Evolutionary conservation across 768 basidiomycete genomes (phyloP).

Genomic region (Calocybe gangraenosa): DNA sequence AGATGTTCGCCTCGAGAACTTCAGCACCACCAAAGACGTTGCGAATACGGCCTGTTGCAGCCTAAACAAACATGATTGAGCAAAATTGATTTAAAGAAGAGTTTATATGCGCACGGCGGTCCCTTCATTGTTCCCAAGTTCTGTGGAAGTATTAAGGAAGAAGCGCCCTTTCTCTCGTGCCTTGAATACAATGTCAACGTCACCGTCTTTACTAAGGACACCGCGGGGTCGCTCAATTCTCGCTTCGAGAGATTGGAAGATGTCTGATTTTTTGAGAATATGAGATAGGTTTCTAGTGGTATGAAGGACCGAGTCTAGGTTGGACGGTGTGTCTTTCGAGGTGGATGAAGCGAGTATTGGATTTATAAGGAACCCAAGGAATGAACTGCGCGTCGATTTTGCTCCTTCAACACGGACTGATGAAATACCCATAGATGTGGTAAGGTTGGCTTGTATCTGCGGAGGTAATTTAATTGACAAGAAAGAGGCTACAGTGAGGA

Average conservation of each 20-base stretch:
- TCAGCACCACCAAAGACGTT: slow-evolving; percentile 94
- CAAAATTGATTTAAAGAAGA: neutral
- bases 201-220: slow-evolving; percentile 47
- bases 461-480: neutral
- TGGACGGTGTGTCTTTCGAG: slow-evolving; percentile 19
- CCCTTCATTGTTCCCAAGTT: slow-evolving; percentile 91
- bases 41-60: slow-evolving; percentile 72
- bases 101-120: slow-evolving; percentile 65
- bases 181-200: slow-evolving; percentile 79
- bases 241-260: slow-evolving; percentile 68
- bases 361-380: slow-evolving; percentile 74
- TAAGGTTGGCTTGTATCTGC: slow-evolving; percentile 66
- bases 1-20: slow-evolving; percentile 74
- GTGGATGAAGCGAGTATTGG: slow-evolving; percentile 42
- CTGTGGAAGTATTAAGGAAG: slow-evolving; percentile 80
- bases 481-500: neutral
- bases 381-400: slow-evolving; percentile 65
- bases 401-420: slow-evolving; percentile 83
- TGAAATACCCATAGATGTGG: slow-evolving; percentile 63
- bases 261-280: slow-evolving; percentile 66
- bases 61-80: slow-evolving; percentile 32
- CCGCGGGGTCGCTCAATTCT: slow-evolving; percentile 56
- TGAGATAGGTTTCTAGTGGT: slow-evolving; percentile 65
- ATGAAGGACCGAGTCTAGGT: slow-evolving; percentile 66
- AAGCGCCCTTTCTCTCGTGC: slow-evolving; percentile 73